phyloP scores from a whole-genome alignment of 495 filamentous ascomycete species.

The Parmelia sp. region DNA sequence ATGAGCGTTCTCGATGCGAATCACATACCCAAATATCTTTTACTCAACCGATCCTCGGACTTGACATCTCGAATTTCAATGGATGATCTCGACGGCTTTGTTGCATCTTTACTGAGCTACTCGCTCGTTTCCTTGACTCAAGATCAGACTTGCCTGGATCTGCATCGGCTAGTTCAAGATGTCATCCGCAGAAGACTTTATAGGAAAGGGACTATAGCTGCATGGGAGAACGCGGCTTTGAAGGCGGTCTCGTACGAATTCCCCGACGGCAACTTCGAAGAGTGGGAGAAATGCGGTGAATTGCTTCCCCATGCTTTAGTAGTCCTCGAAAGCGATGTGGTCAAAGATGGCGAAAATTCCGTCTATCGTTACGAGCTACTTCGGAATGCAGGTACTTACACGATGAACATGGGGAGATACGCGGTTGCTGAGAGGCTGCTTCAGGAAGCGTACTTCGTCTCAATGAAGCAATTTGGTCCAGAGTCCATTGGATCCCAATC shows the following conservation, averaged over 20 bases:
- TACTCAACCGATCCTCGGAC: slow-evolving; percentile 4
- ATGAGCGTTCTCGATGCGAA: slow-evolving; percentile 9
- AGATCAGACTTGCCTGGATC: not conserved
- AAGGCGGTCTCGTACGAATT: not conserved
- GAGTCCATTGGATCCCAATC: not conserved
- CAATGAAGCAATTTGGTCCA: not conserved
- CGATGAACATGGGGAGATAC: not conserved
- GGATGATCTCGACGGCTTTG: not conserved
- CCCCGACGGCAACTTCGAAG: not conserved
- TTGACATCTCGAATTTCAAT: not conserved
- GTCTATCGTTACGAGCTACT: not conserved
- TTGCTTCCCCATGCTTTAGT: slow-evolving; percentile 6
- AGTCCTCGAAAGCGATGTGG: slow-evolving; percentile 4
- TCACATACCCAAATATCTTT: slow-evolving; percentile 9
- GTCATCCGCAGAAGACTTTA: slow-evolving; percentile 8
- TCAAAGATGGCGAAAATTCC: slow-evolving; percentile 6
- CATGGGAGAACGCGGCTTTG: slow-evolving; percentile 2
- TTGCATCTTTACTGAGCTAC: not conserved
- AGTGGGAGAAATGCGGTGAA: slow-evolving; percentile 9
- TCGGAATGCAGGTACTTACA: not conserved
- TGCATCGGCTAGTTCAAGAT: slow-evolving; percentile 4
- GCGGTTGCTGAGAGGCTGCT: not conserved
- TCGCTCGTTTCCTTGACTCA: not conserved
- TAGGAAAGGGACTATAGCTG: slow-evolving; percentile 3
- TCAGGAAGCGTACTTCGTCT: not conserved